A percentile compares a stretch with the other conserved stretches of the same genome.
Evolutionary conservation across 139 green algal genomes (phyloP).

Genomic region (Coelastrella sp.): DNA sequence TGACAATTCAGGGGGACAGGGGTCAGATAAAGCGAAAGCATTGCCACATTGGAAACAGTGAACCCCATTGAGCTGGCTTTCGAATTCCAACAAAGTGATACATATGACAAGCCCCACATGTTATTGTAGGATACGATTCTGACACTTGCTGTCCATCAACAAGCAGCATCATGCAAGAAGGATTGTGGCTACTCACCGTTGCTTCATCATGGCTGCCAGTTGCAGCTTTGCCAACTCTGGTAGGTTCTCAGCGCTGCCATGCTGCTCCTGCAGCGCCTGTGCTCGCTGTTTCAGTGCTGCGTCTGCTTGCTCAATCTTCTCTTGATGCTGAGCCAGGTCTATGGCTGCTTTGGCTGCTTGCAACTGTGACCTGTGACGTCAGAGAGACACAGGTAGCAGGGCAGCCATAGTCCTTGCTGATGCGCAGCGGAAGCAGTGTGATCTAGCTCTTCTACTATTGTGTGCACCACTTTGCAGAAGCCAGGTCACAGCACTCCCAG

Average conservation of each 20-base stretch:
- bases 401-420: neutral
- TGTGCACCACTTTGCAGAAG: too few species aligned
- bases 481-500: too few species aligned
- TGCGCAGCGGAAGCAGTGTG: too few species aligned
- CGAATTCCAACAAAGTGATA: too few species aligned
- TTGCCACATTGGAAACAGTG: too few species aligned
- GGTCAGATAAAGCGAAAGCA: too few species aligned
- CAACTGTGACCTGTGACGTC: conserved; percentile 26
- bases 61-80: too few species aligned
- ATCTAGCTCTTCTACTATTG: too few species aligned
- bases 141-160: neutral
- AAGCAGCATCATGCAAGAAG: neutral
- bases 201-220: conserved; percentile 41
- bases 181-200: neutral
- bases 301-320: conserved; percentile 33
- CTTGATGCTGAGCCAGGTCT: conserved; percentile 42
- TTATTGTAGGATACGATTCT: neutral
- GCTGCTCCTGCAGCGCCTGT: conserved; percentile 26
- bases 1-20: too few species aligned
- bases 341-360: conserved; percentile 44
- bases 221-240: conserved; percentile 31
- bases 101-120: neutral
- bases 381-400: neutral
- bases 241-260: conserved; percentile 32
- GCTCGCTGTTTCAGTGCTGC: conserved; percentile 27